Evolutionary conservation across 164 flowering plant species (phyloP), one percentile per base, ranked within the genome.

Genomic region (Hamamelis virginiana): DNA sequence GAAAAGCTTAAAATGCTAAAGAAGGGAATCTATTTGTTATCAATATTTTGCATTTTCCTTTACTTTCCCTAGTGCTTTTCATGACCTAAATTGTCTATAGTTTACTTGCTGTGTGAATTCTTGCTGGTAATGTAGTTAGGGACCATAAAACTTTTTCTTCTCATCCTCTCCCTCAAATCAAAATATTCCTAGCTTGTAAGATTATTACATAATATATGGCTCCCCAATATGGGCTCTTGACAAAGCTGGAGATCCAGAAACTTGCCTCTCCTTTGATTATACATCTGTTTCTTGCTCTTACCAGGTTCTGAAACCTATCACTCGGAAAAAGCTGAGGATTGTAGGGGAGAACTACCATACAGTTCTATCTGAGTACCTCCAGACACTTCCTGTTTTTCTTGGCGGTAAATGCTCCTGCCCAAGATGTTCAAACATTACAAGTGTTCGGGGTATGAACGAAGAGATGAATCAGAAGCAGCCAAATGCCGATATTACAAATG

Each of bases 391-490:
- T 23, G 51, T 75, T 43, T 86, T 73, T 79, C 84, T 88, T 64
- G 92, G 90, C n/a, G 89, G 92, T 33, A 52, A 64, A n/a, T 88
- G 90, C 75, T 63, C 69, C 12, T 88, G 92, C 73, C 9, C 71
- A 15, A 79, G 65, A 74, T 88, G 90, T 69, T 73, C 72, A 56
- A 65, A 18, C n/a, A 59, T 57, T 9, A 38, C 19, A 45, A 25
- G 58, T 5, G 19, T 43, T 58, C 19, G 44, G 28, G 53, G 6
- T n/a, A n/a, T n/a, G n/a, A 52, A 27, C 9, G 65, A 61, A 21
- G 66, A 59, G 56, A 58, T 66, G 23, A 28, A 48, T 23, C 8
- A 46, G 26, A 48, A 48, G 13, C 76, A 44, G 23, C 55, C 58
- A 18, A 45, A 5, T 62, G 59, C 41, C 38, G 64, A 66, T 62